Conservation (phyloP, 164 flowering plant genomes). For the Echeveria elegans region DNA sequence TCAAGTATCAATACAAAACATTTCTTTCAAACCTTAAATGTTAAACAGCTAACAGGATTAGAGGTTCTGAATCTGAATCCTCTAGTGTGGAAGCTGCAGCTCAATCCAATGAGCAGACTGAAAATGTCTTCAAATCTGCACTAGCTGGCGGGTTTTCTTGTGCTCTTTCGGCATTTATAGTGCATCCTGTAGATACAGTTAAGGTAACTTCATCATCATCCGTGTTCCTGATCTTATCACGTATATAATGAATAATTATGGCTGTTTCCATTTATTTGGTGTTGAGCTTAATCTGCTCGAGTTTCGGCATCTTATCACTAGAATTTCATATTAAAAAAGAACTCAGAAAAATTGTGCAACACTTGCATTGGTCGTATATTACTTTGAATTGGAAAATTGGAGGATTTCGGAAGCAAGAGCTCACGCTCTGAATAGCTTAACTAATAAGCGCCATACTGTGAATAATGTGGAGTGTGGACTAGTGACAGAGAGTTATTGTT, state of each 20-base stretch:
- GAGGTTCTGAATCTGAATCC: constrained; percentile 96
- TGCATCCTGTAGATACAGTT: constrained; percentile 89
- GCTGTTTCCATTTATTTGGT: neutral
- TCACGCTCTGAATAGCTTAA: too few relatives aligned
- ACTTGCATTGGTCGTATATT: neutral
- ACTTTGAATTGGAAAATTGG: neutral
- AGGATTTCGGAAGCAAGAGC: neutral
- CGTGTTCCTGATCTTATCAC: neutral
- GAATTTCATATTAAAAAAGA: neutral
- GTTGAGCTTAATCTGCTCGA: neutral
- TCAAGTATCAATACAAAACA: too few relatives aligned
- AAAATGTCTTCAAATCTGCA: constrained; percentile 85
- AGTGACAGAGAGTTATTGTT: neutral
- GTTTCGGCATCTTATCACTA: neutral
- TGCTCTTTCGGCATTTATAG: constrained; percentile 74
- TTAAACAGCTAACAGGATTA: constrained; percentile 54
- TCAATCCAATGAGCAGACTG: constrained; percentile 81
- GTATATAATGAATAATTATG: neutral
- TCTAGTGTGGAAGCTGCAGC: too few relatives aligned
- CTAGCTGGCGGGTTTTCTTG: constrained; percentile 97
- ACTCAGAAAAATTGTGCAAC: neutral
- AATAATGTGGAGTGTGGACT: neutral
- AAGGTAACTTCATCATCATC: constrained; percentile 41
- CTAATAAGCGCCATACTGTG: neutral
- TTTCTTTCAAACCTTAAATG: too few relatives aligned